Conservation (phyloP, 805 yeast species). For the Ogataea minuta region DNA sequence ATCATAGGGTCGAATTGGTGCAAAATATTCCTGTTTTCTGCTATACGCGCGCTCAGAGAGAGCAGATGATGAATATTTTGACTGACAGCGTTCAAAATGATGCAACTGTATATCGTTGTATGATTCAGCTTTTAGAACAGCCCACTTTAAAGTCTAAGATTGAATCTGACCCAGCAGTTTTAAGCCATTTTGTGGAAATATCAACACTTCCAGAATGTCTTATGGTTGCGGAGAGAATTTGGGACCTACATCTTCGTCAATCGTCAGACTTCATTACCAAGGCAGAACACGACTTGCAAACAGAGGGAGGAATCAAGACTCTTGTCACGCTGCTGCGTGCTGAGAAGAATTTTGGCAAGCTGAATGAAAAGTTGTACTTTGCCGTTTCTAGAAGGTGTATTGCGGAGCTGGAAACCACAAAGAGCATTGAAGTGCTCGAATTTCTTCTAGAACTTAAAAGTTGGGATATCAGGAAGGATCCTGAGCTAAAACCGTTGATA, state of each 20-base stretch:
- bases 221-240: constrained; percentile 36
- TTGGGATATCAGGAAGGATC: constrained; percentile 3
- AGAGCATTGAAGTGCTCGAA: background rate
- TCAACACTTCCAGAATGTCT: constrained; percentile 14
- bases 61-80: constrained; percentile 27
- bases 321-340: constrained; percentile 12
- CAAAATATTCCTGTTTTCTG: constrained; percentile 49
- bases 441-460: constrained; percentile 12
- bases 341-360: constrained; percentile 6
- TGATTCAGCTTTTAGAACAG: constrained; percentile 42
- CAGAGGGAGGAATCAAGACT: background rate
- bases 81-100: constrained; percentile 2
- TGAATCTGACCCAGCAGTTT: constrained; percentile 36
- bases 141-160: constrained; percentile 55
- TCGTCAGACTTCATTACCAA: constrained; percentile 33
- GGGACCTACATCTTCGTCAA: constrained; percentile 43
- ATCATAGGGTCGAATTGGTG: constrained; percentile 10
- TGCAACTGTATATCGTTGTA: constrained; percentile 1
- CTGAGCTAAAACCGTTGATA: constrained; percentile 6
- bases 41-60: constrained; percentile 37
- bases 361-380: constrained; percentile 2
- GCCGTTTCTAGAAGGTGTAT: background rate
- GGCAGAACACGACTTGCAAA: constrained; percentile 4
- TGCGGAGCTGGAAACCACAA: background rate
- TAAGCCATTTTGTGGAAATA: constrained; percentile 15